phyloP scores from a whole-genome alignment of 768 basidiomycete genomes.

The Punctularia strigosozonata region DNA sequence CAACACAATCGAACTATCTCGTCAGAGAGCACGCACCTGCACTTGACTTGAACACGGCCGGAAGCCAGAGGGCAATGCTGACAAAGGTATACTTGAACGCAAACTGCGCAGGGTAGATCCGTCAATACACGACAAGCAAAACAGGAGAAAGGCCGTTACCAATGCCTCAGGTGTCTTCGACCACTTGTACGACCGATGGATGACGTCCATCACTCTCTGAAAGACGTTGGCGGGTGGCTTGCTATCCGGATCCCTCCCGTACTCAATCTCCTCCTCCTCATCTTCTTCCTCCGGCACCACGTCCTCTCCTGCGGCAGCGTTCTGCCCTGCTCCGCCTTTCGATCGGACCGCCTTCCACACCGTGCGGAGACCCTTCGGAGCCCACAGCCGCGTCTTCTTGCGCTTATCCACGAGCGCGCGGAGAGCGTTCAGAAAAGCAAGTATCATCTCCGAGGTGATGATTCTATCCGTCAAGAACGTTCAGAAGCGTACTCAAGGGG shows the following conservation, averaged over 20 bases:
- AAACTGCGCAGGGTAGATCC: conserved; percentile 21
- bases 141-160: conserved; percentile 14
- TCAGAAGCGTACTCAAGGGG: no score
- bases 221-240: conserved; percentile 29
- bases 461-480: no score
- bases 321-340: conserved; percentile 8
- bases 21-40: conserved; percentile 24
- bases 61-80: conserved; percentile 40
- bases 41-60: conserved; percentile 26
- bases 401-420: conserved; percentile 26
- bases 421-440: conserved; percentile 24
- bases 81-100: conserved; percentile 37
- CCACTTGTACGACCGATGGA: conserved; percentile 28
- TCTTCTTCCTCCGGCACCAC: conserved; percentile 15
- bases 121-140: not conserved
- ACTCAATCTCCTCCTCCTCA: conserved; percentile 17
- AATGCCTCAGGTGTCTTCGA: conserved; percentile 27
- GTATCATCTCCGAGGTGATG: conserved; percentile 22
- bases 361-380: conserved; percentile 31
- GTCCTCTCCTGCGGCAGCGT: conserved; percentile 11
- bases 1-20: not conserved
- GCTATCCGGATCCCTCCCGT: conserved; percentile 32
- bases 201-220: conserved; percentile 24
- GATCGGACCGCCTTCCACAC: conserved; percentile 17
- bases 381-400: conserved; percentile 31